Evolutionary conservation across 139 green algal genomes (phyloP), one percentile per base, ranked within the genome.

Genomic region (Prasinococcaceae sp.): DNA sequence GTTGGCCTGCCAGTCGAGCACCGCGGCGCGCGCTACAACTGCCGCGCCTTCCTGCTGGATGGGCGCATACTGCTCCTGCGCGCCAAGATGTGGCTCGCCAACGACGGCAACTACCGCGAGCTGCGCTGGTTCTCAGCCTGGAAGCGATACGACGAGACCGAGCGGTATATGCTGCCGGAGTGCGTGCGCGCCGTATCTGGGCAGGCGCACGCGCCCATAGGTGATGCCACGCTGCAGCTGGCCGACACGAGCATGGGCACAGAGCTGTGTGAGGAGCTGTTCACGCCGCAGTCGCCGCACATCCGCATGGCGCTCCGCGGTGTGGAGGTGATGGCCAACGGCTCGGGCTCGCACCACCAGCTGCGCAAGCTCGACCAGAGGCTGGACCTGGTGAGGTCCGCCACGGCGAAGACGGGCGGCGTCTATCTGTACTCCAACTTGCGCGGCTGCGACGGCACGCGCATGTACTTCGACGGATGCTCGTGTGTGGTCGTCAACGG

Each of bases 401-500:
- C 80, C 0, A 97, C 84, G 0, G 62, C 72, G 33, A 94, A 94
- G 66, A 73, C 71, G 0, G 90, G 90, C 2, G 90, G 90, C 5
- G 80, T 94, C 29, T 98, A 97, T 74, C 50, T 98, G 56, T 98
- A 97, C 50, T 77, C 86, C 61, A 98, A 98, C 73, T 88, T 95
- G 74, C 68, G 76, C 28, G 90, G 90, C 25, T 98, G 90, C 63
- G 90, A 98, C 58, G 90, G 90, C 23, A 78, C 81, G 0, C 68
- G 89, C 2, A 79, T 98, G 1, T 97, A 97, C 65, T 98, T 83
- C 55, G 67, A 77, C 42, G 68, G 68, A 10, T 77, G 68, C 61
- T 52, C 63, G 8, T 84, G 72, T 26, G 74, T 94, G n/a, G 72
- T 84, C 17, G 63, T 89, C 17, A 96, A 98, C 39, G 90, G 90